Evolutionary conservation across 1,284 basidiomycete species (phyloP).

Genomic region (Moesziomyces parantarcticus): DNA sequence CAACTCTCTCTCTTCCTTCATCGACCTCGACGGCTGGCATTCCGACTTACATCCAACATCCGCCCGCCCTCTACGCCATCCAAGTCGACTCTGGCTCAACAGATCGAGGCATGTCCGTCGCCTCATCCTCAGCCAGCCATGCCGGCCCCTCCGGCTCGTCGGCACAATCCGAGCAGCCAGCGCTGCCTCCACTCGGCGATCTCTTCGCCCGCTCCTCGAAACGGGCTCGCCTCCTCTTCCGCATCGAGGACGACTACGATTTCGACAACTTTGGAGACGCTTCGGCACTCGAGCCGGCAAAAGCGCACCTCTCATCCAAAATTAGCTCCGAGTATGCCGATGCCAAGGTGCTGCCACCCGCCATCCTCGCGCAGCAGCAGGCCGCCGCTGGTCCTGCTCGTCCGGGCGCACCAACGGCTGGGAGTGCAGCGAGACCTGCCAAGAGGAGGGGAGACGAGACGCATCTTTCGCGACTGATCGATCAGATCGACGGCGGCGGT

Average conservation of each 20-base stretch:
- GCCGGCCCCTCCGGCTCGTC: constrained; percentile 22
- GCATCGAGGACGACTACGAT: constrained; percentile 38
- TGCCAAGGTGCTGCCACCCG: constrained; percentile 83
- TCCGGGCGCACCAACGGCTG: constrained; percentile 23
- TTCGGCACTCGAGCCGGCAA: constrained; percentile 41
- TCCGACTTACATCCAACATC: background rate
- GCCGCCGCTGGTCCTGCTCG: constrained; percentile 74
- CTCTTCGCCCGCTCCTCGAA: constrained; percentile 44
- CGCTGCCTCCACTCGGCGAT: constrained; percentile 42
- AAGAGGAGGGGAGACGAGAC: constrained; percentile 35
- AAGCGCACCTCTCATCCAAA: constrained; percentile 74
- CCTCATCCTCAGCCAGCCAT: constrained; percentile 11
- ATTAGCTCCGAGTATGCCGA: constrained; percentile 85
- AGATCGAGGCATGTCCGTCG: constrained; percentile 8
- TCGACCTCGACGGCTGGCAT: background rate
- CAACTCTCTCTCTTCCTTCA: constrained; percentile 17
- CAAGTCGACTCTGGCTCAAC: background rate
- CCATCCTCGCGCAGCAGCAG: constrained; percentile 84
- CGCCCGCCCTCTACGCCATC: background rate
- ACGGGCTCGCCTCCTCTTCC: constrained; percentile 39
- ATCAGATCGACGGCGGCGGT: constrained; percentile 37
- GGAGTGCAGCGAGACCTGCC: constrained; percentile 7
- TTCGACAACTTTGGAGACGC: constrained; percentile 44
- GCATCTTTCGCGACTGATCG: constrained; percentile 22
- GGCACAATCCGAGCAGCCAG: constrained; percentile 8